These are phyloP conservation scores for Scutellaria minor DNA, from an alignment of 257 asterid genomes.

Conservation along the genomic window DNA sequence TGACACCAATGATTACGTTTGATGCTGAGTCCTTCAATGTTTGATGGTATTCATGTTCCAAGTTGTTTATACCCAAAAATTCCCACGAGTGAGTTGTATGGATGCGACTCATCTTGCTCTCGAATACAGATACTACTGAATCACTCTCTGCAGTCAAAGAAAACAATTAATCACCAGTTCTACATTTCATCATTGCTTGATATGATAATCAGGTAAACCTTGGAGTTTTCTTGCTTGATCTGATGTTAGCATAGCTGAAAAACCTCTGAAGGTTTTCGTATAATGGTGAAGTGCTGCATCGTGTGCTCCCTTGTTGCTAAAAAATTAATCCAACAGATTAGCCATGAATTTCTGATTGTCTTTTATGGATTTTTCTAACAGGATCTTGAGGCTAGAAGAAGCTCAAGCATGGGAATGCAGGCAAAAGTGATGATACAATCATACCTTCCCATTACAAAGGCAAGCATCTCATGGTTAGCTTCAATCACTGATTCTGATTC, in stretches of 20 bases:
- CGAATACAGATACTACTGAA: slow-evolving; percentile 49
- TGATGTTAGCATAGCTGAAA: slow-evolving; percentile 67
- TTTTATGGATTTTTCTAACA: background rate
- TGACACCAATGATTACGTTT: slow-evolving; percentile 51
- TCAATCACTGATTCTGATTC: slow-evolving; percentile 49
- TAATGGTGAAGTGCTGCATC: slow-evolving; percentile 53
- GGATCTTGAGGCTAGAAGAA: slow-evolving; percentile 19
- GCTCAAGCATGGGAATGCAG: background rate
- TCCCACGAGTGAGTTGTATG: slow-evolving; percentile 67
- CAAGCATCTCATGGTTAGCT: slow-evolving; percentile 56
- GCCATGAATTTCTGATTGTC: slow-evolving; percentile 1
- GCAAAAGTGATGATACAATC: background rate
- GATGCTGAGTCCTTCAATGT: slow-evolving; percentile 31
- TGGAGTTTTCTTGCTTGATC: slow-evolving; percentile 56
- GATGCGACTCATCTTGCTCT: slow-evolving; percentile 47
- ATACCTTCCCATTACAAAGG: slow-evolving; percentile 64
- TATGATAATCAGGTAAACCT: slow-evolving; percentile 37
- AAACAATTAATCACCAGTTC: slow-evolving; percentile 18
- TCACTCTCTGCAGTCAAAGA: slow-evolving; percentile 46
- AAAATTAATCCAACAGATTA: slow-evolving; percentile 3
- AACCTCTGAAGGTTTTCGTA: slow-evolving; percentile 57
- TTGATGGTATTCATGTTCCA: slow-evolving; percentile 34
- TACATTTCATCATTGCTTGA: no score
- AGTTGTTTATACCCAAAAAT: slow-evolving; percentile 46
- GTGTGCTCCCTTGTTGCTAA: slow-evolving; percentile 49